Conservation (phyloP, 306 rosid species). For the Cucumis cinereus region DNA sequence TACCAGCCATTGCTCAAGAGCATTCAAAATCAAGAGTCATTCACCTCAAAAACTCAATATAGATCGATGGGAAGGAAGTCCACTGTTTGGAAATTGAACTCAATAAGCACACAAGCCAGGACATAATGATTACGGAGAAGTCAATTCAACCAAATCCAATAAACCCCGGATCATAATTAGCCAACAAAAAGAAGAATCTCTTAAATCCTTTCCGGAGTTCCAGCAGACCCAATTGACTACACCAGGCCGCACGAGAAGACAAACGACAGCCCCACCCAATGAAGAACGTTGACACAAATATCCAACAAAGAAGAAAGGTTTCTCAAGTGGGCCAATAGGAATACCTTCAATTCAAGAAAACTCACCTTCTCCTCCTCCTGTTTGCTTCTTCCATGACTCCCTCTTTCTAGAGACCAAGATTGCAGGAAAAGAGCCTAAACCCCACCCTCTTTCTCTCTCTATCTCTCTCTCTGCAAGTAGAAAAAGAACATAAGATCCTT, state of each 20-base stretch:
- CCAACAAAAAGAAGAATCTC: conserved; percentile 21
- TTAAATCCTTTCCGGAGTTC: conserved; percentile 16
- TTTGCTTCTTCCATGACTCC: conserved; percentile 36
- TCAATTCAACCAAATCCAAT: conserved; percentile 20
- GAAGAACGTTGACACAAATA: conserved; percentile 8
- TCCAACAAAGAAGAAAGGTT: conserved; percentile 28
- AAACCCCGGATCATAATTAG: conserved; percentile 22
- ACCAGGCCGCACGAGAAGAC: conserved; percentile 20
- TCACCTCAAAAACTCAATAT: conserved; percentile 10
- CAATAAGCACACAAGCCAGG: neutral
- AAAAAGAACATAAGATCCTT: conserved; percentile 52
- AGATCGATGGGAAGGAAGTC: neutral
- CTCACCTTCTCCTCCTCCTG: conserved; percentile 50
- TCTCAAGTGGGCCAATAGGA: conserved; percentile 36
- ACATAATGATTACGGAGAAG: conserved; percentile 9
- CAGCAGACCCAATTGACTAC: conserved; percentile 22
- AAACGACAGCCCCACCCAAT: conserved; percentile 4
- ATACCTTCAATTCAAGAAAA: conserved; percentile 28
- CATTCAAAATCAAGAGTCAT: conserved; percentile 11
- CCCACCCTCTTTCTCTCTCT: conserved; percentile 30
- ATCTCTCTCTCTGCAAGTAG: conserved; percentile 22
- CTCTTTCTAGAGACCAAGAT: conserved; percentile 29
- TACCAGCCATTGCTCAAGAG: conserved; percentile 52
- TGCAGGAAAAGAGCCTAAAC: conserved; percentile 19
- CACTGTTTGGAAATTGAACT: conserved; percentile 10